phyloP scores from a whole-genome alignment of 169 alveolate species.

The Plasmodium inui region DNA sequence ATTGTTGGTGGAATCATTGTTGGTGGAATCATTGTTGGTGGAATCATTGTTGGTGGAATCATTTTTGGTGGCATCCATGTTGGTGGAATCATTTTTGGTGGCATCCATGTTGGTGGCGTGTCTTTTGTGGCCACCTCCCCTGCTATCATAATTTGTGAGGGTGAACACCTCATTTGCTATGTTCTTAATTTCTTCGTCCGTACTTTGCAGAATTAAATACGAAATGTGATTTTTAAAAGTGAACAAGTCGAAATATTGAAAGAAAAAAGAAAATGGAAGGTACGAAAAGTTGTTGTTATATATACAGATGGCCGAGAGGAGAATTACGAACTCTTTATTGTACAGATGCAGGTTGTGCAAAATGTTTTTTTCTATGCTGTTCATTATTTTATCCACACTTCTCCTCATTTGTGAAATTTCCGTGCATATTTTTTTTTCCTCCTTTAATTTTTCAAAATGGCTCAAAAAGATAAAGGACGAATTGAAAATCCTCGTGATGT shows the following conservation, averaged over 20 bases:
- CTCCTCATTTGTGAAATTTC: constrained; percentile 17
- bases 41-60: no score
- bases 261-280: constrained; percentile 59
- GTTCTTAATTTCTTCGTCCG: constrained; percentile 59
- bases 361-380: constrained; percentile 65
- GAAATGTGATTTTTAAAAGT: constrained; percentile 41
- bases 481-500: constrained; percentile 67
- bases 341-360: constrained; percentile 28
- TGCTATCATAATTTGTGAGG: background rate
- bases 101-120: background rate
- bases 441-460: constrained; percentile 31
- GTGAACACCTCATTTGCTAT: constrained; percentile 15
- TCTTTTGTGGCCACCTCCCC: background rate
- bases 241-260: constrained; percentile 30
- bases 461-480: constrained; percentile 44
- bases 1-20: no score
- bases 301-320: constrained; percentile 64
- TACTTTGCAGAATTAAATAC: constrained; percentile 43
- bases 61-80: background rate
- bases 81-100: no score
- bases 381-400: background rate
- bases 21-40: no score
- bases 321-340: constrained; percentile 55
- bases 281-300: constrained; percentile 54
- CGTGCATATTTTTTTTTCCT: background rate